phyloP scores from a whole-genome alignment of 345 rosid species.

The Eutrema japonicum region DNA sequence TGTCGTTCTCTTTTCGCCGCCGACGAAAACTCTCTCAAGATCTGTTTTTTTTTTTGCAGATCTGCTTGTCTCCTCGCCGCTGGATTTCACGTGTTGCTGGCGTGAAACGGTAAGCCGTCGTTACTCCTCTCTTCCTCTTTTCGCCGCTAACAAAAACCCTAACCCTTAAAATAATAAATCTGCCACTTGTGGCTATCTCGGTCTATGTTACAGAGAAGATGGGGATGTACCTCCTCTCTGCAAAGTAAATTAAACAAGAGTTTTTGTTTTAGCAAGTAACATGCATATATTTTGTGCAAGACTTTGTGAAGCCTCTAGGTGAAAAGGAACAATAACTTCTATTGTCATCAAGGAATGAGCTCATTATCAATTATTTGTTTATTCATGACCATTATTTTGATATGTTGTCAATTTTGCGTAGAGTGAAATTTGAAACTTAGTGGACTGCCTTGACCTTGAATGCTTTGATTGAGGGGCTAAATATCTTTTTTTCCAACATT shows the following conservation, averaged over 20 bases:
- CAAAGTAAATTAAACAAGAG: slow-evolving; percentile 16
- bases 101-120: no score
- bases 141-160: no score
- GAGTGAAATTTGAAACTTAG: slow-evolving; percentile 22
- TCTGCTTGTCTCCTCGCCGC: no score
- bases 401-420: not conserved
- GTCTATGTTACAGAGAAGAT: slow-evolving; percentile 24
- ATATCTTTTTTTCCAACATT: slow-evolving; percentile 5
- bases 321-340: slow-evolving; percentile 20
- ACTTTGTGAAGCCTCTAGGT: slow-evolving; percentile 8
- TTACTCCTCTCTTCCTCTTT: no score
- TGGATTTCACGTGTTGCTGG: no score
- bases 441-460: slow-evolving; percentile 33
- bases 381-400: slow-evolving; percentile 17
- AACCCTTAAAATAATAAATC: slow-evolving; percentile 5
- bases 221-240: slow-evolving; percentile 15
- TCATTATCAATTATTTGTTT: slow-evolving; percentile 11
- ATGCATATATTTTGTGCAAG: slow-evolving; percentile 9
- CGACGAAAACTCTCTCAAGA: no score
- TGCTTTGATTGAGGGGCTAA: slow-evolving; percentile 2
- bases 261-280: slow-evolving; percentile 11
- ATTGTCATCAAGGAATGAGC: not conserved
- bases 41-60: no score
- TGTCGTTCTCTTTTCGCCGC: no score
- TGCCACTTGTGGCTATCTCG: slow-evolving; percentile 16